Percentiles rank a stretch among this genome's conserved stretches.
These are phyloP conservation scores for Fraxinus xanthoxyloides DNA, from an alignment of 305 asterid species.

Conservation along the genomic window DNA sequence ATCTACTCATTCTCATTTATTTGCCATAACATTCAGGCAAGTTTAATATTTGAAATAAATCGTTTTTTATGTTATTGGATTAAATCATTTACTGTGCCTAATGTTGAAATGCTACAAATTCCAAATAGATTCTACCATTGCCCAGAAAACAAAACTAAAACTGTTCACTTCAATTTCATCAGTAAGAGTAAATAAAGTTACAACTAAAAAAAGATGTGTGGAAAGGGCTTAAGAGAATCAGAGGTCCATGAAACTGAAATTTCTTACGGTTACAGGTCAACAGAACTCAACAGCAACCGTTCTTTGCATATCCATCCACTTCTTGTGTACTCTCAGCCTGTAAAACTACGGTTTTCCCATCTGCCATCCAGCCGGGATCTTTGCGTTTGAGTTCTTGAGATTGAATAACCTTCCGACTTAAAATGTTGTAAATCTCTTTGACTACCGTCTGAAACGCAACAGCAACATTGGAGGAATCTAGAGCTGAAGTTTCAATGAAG, in stretches of 20 bases:
- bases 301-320: conserved; percentile 35
- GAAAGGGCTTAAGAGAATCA: not conserved
- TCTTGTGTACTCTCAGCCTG: conserved; percentile 47
- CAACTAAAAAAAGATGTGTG: not conserved
- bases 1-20: not conserved
- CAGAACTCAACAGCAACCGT: conserved; percentile 57
- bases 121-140: conserved; percentile 21
- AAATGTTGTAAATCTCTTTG: conserved; percentile 64
- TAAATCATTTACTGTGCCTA: not conserved
- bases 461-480: conserved; percentile 70
- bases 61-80: not conserved
- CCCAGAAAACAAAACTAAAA: not conserved
- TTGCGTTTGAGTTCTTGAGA: conserved; percentile 75
- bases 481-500: conserved; percentile 87
- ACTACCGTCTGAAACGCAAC: conserved; percentile 73
- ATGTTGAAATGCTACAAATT: conserved; percentile 16
- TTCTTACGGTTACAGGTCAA: not conserved
- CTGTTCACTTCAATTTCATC: conserved; percentile 17
- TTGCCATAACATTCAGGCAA: not conserved
- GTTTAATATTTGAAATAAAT: not conserved
- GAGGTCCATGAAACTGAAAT: not conserved
- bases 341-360: conserved; percentile 65
- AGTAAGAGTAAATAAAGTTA: conserved; percentile 17
- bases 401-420: conserved; percentile 84
- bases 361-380: conserved; percentile 47